These are phyloP conservation scores for Eragrostis nindensis DNA, from an alignment of 176 grass and related monocot species.

Conservation along the genomic window DNA sequence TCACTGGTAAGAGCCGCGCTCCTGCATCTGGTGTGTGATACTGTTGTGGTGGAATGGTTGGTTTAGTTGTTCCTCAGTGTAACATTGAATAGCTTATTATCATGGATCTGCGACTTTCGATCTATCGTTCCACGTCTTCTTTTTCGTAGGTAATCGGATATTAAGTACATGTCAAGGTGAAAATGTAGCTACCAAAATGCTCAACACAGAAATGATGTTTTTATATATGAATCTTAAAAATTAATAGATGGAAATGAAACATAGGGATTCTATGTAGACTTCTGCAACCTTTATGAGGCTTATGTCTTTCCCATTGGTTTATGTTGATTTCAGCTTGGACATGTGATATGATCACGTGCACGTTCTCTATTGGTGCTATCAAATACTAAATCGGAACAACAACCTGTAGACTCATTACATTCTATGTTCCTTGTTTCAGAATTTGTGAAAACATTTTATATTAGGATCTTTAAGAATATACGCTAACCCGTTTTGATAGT, in stretches of 20 bases:
- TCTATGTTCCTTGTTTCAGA: too few relatives aligned
- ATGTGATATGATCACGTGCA: background rate
- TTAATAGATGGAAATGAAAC: background rate
- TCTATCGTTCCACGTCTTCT: background rate
- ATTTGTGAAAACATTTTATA: background rate
- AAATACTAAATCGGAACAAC: background rate
- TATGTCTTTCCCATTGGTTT: background rate
- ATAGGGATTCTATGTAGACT: background rate
- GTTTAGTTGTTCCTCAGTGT: background rate
- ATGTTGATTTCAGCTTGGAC: background rate
- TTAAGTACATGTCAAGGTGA: background rate
- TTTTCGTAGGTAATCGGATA: background rate
- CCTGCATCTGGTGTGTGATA: background rate
- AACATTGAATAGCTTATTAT: background rate
- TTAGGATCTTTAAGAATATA: too few relatives aligned
- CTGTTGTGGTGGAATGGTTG: background rate
- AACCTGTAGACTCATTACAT: background rate
- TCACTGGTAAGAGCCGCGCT: constrained; percentile 61
- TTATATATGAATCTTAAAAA: background rate
- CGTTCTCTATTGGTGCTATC: background rate
- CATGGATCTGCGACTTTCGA: background rate
- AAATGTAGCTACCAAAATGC: background rate
- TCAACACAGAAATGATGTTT: background rate
- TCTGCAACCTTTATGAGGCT: background rate
- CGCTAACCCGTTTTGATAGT: background rate